A percentile compares a stretch with the other conserved stretches of the same genome.
These are phyloP conservation scores for Mycena rebaudengoi DNA, from an alignment of 768 basidiomycete genomes.

Conservation along the genomic window DNA sequence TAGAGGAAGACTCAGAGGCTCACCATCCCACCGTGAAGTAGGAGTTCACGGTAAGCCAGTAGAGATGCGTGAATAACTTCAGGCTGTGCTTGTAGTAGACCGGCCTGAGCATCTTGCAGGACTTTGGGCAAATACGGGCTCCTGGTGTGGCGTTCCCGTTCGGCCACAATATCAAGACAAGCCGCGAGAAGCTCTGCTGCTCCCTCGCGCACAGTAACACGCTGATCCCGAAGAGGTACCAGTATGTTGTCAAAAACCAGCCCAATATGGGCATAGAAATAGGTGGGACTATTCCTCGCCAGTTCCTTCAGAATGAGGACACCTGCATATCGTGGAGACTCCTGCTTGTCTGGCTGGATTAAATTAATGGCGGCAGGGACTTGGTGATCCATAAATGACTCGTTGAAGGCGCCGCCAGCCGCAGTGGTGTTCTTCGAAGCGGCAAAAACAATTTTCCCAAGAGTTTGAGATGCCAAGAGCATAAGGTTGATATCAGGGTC, in stretches of 20 bases:
- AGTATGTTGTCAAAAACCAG: constrained; percentile 94
- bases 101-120: constrained; percentile 86
- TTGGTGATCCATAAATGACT: constrained; percentile 90
- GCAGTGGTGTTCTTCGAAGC: constrained; percentile 39
- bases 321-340: constrained; percentile 90
- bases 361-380: constrained; percentile 85
- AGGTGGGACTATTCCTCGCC: constrained; percentile 85
- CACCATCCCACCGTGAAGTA: constrained; percentile 95
- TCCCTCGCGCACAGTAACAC: constrained; percentile 91
- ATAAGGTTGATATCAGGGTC: constrained; percentile 93
- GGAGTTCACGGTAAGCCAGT: constrained; percentile 88
- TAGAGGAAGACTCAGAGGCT: constrained; percentile 36
- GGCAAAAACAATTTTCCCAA: constrained; percentile 69
- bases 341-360: constrained; percentile 81
- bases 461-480: constrained; percentile 92
- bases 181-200: constrained; percentile 94
- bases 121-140: constrained; percentile 80
- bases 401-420: constrained; percentile 84
- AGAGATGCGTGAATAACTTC: constrained; percentile 94
- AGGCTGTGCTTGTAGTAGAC: constrained; percentile 80
- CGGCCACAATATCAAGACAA: constrained; percentile 87
- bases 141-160: constrained; percentile 72
- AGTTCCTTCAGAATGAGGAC: constrained; percentile 95
- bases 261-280: constrained; percentile 89
- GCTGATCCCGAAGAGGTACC: constrained; percentile 86